Base-by-base conservation (phyloP, 23 red algal genomes). In the Chondrus crispus region DNA sequence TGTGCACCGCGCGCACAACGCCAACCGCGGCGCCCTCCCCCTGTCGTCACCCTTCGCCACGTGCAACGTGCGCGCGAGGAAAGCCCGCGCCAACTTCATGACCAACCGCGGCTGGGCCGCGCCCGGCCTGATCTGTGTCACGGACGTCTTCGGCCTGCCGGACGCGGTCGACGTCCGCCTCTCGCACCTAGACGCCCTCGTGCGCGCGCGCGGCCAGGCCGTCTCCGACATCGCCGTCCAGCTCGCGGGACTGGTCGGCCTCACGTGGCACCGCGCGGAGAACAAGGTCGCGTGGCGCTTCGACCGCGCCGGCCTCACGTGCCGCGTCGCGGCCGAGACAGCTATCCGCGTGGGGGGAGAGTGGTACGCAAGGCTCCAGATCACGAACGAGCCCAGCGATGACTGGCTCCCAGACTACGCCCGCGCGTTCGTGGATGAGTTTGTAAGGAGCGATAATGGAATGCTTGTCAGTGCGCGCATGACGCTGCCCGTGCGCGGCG, bases 401-500 rank as follows among this genome's bases (percentile, higher is more conserved):
- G 24, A 28, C 2, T 54, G 62, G 42, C 45, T 82, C 62, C 77
- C 77, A 28, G 77, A 82, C 28, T 49, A 54, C 5, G 10, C 57
- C 41, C 77, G 77, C 9, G 5, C 44, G 24, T 52, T 28, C 20
- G 32, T 82, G 20, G 29, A 8, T 13, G 77, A 82, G 51, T 13
- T 58, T 3, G 51, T 60, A 12, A 29, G 77, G 4, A 14, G 41
- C 11, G 50, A 60, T 18, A 82, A 82, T 60, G 51, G 47, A 82
- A 60, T 54, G 8, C 10, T 82, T 82, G 77, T 82, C 32, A 3
- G 51, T 32, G 77, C 77, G 3, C 20, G 39, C 39, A 82, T 82
- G 77, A 82, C 51, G 8, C 50, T 82, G 16, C 77, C 77, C 28
- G 62, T 82, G 2, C 57, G 62, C 50, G 51, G 51, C 24, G 77